Percentiles rank a stretch among this genome's conserved stretches.
Evolutionary conservation across 768 basidiomycete species (phyloP).

Genomic region (Filobasidium wieringae): DNA sequence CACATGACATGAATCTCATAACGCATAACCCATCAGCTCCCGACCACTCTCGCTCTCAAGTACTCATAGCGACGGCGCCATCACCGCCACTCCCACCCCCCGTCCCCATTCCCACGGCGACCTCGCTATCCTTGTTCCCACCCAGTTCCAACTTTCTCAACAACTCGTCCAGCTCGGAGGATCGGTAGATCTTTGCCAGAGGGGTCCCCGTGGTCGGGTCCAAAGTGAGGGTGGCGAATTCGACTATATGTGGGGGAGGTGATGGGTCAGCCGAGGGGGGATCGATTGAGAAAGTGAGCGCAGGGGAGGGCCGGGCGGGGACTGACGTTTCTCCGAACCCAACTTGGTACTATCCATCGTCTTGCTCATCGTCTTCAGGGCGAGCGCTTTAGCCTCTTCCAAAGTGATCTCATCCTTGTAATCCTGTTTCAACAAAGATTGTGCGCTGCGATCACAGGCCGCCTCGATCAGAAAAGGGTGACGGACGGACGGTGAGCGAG

Average conservation of each 20-base stretch:
- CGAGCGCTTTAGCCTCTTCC: conserved; percentile 84
- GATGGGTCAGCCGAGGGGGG: neutral
- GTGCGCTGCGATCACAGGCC: conserved; percentile 50
- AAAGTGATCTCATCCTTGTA: conserved; percentile 90
- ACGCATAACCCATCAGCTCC: no score
- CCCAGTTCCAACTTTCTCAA: conserved; percentile 65
- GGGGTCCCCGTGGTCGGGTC: conserved; percentile 66
- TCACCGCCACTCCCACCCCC: conserved; percentile 36
- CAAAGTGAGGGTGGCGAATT: conserved; percentile 85
- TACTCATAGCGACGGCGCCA: no score
- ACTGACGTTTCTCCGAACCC: conserved; percentile 86
- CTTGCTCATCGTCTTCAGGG: conserved; percentile 93
- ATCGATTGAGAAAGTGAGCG: neutral
- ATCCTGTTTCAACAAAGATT: conserved; percentile 91
- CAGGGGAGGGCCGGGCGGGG: neutral
- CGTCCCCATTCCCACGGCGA: conserved; percentile 33
- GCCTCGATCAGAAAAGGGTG: neutral
- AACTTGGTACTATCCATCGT: conserved; percentile 98
- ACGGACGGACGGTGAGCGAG: neutral
- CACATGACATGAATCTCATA: no score
- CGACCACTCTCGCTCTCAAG: no score
- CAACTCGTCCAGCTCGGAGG: conserved; percentile 74
- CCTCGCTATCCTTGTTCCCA: conserved; percentile 59
- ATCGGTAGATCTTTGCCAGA: conserved; percentile 80
- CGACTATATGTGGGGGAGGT: conserved; percentile 49